A percentile compares a stretch with the other conserved stretches of the same genome.
These are phyloP conservation scores for Waitea zeae DNA, from an alignment of 1,284 basidiomycete genomes.

Conservation along the genomic window DNA sequence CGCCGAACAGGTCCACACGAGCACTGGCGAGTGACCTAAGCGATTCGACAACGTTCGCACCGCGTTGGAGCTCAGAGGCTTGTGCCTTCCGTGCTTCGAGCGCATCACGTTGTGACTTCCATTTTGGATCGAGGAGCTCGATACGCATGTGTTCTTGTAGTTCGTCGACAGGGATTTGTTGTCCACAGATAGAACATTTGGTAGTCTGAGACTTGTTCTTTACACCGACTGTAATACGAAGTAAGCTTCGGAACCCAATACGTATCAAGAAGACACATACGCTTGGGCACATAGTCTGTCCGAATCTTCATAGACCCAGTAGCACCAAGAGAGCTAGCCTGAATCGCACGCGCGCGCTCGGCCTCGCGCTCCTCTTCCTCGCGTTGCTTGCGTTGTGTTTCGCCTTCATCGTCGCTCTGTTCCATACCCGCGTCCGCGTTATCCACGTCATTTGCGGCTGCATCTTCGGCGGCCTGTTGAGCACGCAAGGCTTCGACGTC, in stretches of 20 bases:
- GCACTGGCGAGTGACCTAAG: constrained; percentile 81
- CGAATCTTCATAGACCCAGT: constrained; percentile 89
- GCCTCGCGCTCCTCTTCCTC: constrained; percentile 72
- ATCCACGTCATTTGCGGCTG: constrained; percentile 56
- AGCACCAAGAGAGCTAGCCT: constrained; percentile 57
- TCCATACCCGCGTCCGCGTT: constrained; percentile 46
- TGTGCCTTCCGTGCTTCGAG: constrained; percentile 83
- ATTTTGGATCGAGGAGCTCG: constrained; percentile 91
- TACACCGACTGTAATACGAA: constrained; percentile 37
- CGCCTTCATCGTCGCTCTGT: constrained; percentile 61
- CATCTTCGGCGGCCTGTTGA: constrained; percentile 63
- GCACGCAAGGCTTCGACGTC: constrained; percentile 70
- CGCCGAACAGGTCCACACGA: constrained; percentile 90
- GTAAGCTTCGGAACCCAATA: constrained; percentile 6
- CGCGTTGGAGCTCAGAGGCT: constrained; percentile 73
- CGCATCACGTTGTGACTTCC: constrained; percentile 86
- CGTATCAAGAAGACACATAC: constrained; percentile 27
- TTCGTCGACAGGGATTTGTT: constrained; percentile 88
- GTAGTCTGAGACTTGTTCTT: constrained; percentile 51
- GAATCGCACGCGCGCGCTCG: constrained; percentile 61
- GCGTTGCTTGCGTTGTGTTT: constrained; percentile 40
- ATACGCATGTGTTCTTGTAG: constrained; percentile 97
- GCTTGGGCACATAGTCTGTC: constrained; percentile 90
- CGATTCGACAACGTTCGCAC: constrained; percentile 84
- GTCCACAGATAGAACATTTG: constrained; percentile 85